Evolutionary conservation across 306 rosid genomes (phyloP).

Genomic region (Lotus japonicus): DNA sequence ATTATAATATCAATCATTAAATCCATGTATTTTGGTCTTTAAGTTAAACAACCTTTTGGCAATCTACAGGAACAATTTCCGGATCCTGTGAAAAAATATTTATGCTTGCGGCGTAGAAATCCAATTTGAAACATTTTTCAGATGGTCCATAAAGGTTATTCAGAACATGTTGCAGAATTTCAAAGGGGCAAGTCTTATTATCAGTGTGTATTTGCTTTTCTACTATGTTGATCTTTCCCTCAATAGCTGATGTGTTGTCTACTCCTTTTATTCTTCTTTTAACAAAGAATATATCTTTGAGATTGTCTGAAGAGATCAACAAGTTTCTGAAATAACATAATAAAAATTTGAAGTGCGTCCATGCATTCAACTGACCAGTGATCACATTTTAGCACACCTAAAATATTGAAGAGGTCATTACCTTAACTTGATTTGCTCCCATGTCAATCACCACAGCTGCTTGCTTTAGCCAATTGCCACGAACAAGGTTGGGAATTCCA

Average conservation of each 20-base stretch:
- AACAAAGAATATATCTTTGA: neutral
- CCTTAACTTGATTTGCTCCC: conserved; percentile 48
- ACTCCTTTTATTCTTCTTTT: too few species aligned
- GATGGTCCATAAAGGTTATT: neutral
- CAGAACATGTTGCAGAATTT: neutral
- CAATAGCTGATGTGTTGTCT: too few species aligned
- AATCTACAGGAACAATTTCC: neutral
- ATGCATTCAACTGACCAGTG: neutral
- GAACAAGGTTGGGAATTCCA: conserved; percentile 39
- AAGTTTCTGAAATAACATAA: conserved; percentile 1
- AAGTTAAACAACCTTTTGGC: neutral
- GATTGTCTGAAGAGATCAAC: neutral
- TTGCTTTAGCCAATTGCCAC: conserved; percentile 45
- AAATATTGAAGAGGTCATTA: neutral
- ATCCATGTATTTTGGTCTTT: neutral
- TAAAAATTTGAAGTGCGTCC: neutral
- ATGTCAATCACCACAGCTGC: conserved; percentile 52
- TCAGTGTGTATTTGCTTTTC: neutral
- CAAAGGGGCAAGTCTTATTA: neutral
- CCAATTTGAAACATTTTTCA: neutral
- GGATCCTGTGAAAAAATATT: neutral
- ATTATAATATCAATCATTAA: neutral
- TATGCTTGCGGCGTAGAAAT: neutral
- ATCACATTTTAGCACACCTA: neutral
- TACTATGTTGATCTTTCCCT: too few species aligned